Conservation (phyloP, 1,284 basidiomycete genomes). For the Hymenochaete sp. region DNA sequence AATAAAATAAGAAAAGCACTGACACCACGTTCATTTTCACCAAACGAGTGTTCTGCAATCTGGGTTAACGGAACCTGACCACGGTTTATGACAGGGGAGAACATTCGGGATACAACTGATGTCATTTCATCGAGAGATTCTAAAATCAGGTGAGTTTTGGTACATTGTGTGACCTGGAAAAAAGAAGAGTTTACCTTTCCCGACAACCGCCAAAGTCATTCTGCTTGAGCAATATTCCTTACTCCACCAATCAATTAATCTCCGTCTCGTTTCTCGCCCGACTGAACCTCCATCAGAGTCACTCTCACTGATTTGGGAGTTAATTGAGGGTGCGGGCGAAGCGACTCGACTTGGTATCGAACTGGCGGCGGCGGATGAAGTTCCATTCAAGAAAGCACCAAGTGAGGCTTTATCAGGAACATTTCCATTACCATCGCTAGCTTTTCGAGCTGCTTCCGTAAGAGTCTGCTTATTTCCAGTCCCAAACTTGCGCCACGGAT, state of each 20-base stretch:
- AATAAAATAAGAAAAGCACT: conserved; percentile 27
- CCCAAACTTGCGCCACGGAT: conserved; percentile 91
- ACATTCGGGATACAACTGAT: conserved; percentile 58
- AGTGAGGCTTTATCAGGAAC: conserved; percentile 16
- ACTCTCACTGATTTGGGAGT: conserved; percentile 43
- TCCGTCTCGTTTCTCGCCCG: conserved; percentile 82
- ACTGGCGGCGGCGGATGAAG: conserved; percentile 30
- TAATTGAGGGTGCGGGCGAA: conserved; percentile 54
- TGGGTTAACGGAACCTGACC: conserved; percentile 54
- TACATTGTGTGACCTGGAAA: too few relatives aligned
- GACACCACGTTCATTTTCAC: conserved; percentile 66
- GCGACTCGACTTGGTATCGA: conserved; percentile 46
- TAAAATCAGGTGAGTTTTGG: conserved; percentile 28
- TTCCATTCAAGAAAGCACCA: conserved; percentile 10
- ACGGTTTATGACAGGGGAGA: conserved; percentile 72
- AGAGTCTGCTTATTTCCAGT: conserved; percentile 86
- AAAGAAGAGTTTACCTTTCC: conserved; percentile 58
- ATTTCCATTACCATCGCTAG: conserved; percentile 33
- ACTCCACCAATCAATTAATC: conserved; percentile 93
- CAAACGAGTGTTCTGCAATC: conserved; percentile 73
- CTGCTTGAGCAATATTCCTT: conserved; percentile 90
- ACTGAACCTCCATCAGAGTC: conserved; percentile 68
- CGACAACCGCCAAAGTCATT: conserved; percentile 88
- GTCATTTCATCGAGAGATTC: conserved; percentile 79
- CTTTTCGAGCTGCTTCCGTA: conserved; percentile 52